Conservation (phyloP, 208 protist species). For the Crithidia thermophila region DNA sequence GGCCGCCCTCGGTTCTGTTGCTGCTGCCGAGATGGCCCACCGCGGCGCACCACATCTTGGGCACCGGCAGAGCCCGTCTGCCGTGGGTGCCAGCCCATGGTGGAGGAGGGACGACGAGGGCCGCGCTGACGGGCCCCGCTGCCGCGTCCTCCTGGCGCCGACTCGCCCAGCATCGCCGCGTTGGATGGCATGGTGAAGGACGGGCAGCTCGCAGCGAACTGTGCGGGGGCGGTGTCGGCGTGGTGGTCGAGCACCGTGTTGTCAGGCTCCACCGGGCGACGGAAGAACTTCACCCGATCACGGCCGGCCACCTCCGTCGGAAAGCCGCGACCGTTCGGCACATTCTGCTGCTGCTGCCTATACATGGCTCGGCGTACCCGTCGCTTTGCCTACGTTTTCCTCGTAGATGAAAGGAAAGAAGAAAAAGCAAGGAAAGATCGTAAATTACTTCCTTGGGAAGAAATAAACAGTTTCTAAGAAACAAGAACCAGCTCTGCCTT, state of each 20-base stretch:
- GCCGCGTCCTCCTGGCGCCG: neutral
- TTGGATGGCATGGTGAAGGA: constrained; percentile 18
- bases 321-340: constrained; percentile 61
- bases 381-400: neutral
- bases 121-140: neutral
- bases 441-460: constrained; percentile 2
- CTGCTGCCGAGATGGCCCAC: no score
- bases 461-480: constrained; percentile 19
- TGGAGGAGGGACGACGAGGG: constrained; percentile 11
- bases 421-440: constrained; percentile 9
- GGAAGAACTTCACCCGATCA: constrained; percentile 90
- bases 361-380: constrained; percentile 34
- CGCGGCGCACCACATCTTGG: neutral
- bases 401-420: neutral
- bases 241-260: constrained; percentile 25
- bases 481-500: no score
- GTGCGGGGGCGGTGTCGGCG: constrained; percentile 8
- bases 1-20: constrained; percentile 21
- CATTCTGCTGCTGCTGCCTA: constrained; percentile 28
- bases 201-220: constrained; percentile 35
- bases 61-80: neutral
- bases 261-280: constrained; percentile 68
- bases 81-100: constrained; percentile 6
- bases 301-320: constrained; percentile 80
- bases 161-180: constrained; percentile 5